These are phyloP conservation scores for Fusarium xylarioides DNA, from an alignment of 2,329 filamentous ascomycete species.

Conservation along the genomic window DNA sequence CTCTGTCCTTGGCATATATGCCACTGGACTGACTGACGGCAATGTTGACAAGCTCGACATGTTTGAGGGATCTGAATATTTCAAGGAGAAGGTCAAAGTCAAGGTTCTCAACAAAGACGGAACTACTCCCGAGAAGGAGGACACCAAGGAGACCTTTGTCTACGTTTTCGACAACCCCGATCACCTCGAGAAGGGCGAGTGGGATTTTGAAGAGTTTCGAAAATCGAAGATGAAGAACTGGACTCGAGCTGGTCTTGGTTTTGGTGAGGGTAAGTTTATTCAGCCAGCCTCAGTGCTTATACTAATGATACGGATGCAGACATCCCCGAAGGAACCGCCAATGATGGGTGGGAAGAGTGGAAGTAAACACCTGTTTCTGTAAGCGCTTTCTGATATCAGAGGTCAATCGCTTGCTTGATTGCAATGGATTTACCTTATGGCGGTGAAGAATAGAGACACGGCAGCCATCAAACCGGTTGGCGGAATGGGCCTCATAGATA, in stretches of 20 bases:
- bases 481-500: slow-evolving; percentile 3
- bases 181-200: slow-evolving; percentile 76
- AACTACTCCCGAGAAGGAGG: slow-evolving; percentile 50
- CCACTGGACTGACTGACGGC: slow-evolving; percentile 78
- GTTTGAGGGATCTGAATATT: slow-evolving; percentile 84
- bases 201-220: slow-evolving; percentile 88
- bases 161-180: slow-evolving; percentile 69
- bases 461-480: slow-evolving; percentile 7
- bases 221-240: slow-evolving; percentile 72
- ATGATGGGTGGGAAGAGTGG: background rate
- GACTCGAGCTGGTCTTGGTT: slow-evolving; percentile 61
- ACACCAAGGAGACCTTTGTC: slow-evolving; percentile 64
- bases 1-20: slow-evolving; percentile 77
- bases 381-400: slow-evolving; percentile 29
- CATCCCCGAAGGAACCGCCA: slow-evolving; percentile 28
- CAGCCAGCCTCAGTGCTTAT: background rate
- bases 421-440: slow-evolving; percentile 9
- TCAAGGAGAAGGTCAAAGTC: slow-evolving; percentile 63
- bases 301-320: slow-evolving; percentile 33
- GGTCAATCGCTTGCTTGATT: slow-evolving; percentile 9
- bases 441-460: slow-evolving; percentile 26
- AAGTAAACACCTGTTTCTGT: slow-evolving; percentile 20
- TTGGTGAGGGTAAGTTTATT: slow-evolving; percentile 49
- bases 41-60: slow-evolving; percentile 80
- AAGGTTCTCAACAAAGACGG: slow-evolving; percentile 58